phyloP scores from a whole-genome alignment of 371 early-diverging fungal species.

The Lichtheimia ornata region DNA sequence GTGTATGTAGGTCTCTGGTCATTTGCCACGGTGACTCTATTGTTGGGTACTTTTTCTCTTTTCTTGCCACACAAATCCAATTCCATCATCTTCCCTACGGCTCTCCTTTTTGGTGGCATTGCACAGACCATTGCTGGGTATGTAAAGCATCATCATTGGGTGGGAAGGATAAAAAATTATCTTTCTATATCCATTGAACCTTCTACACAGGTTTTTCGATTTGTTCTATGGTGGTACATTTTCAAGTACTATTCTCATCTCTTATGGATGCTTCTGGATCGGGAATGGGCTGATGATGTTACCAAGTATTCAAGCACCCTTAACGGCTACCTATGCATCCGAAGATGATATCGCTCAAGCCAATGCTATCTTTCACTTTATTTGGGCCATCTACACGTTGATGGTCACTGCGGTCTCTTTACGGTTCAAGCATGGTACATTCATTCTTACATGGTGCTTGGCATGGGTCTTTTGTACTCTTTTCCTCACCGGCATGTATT shows the following conservation, averaged over 20 bases:
- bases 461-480: slow-evolving; percentile 14
- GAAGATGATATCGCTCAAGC: slow-evolving; percentile 31
- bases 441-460: slow-evolving; percentile 30
- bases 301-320: slow-evolving; percentile 26
- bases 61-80: slow-evolving; percentile 23
- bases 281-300: slow-evolving; percentile 32
- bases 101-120: slow-evolving; percentile 28
- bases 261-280: slow-evolving; percentile 37
- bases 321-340: slow-evolving; percentile 21
- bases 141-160: not conserved
- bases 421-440: slow-evolving; percentile 30
- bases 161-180: no score
- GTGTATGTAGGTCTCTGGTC: slow-evolving; percentile 20
- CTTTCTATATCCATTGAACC: no score
- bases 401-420: slow-evolving; percentile 40
- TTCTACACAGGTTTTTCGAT: slow-evolving; percentile 16
- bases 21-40: slow-evolving; percentile 24
- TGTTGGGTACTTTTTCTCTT: slow-evolving; percentile 18
- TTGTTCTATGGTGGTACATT: slow-evolving; percentile 25
- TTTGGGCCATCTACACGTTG: slow-evolving; percentile 45
- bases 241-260: slow-evolving; percentile 35
- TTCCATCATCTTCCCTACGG: slow-evolving; percentile 20
- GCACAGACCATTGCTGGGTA: slow-evolving; percentile 31
- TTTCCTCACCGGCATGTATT: slow-evolving; percentile 11
- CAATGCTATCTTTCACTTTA: slow-evolving; percentile 34